A percentile compares a stretch with the other conserved stretches of the same genome.
phyloP scores from a whole-genome alignment of 768 basidiomycete species.

The Lactarius psammicola region DNA sequence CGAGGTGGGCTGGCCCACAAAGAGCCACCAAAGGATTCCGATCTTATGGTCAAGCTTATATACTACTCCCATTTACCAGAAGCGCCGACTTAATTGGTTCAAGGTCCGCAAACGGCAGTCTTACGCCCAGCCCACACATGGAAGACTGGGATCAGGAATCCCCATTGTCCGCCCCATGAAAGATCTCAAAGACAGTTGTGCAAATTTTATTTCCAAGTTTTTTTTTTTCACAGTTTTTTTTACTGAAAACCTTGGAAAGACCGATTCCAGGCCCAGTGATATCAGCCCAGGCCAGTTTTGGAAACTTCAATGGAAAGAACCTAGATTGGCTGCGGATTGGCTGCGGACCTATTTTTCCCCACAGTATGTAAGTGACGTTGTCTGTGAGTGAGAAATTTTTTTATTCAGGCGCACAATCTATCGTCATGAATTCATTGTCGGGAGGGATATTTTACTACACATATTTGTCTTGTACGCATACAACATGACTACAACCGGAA shows the following conservation, averaged over 20 bases:
- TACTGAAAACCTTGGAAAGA: background rate
- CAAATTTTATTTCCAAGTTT: no score
- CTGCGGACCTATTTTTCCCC: background rate
- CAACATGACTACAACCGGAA: background rate
- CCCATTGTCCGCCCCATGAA: no score
- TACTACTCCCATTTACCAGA: background rate
- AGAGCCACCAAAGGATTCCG: constrained; percentile 6
- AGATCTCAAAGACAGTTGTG: no score
- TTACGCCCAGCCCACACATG: no score
- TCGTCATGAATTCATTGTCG: background rate
- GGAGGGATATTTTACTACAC: background rate
- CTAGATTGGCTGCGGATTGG: background rate
- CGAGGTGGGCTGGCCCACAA: constrained; percentile 8
- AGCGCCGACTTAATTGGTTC: constrained; percentile 18
- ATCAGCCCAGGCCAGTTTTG: background rate
- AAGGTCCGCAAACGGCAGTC: constrained; percentile 8
- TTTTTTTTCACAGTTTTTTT: background rate
- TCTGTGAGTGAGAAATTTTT: background rate
- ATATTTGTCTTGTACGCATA: background rate
- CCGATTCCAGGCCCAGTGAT: no score
- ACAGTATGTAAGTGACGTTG: background rate
- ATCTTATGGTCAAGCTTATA: background rate
- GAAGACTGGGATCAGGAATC: no score
- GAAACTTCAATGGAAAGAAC: background rate
- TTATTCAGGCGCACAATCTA: background rate